A percentile compares a stretch with the other conserved stretches of the same genome.
These are phyloP conservation scores for Sphaerobolus stellatus DNA, from an alignment of 1,284 basidiomycete species.

Conservation along the genomic window DNA sequence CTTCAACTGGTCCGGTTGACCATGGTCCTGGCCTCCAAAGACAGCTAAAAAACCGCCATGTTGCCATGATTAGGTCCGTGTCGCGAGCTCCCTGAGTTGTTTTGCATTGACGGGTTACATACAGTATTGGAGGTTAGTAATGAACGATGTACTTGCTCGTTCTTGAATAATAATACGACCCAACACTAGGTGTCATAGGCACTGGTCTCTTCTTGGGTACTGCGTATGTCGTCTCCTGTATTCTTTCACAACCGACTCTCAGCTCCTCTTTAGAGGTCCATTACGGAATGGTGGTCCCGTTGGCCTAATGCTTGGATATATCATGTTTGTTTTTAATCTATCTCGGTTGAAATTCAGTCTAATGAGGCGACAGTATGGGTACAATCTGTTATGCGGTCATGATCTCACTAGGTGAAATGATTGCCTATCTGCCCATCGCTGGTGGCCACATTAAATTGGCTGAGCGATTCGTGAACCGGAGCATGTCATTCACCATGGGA, in stretches of 20 bases:
- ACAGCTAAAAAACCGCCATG: slow-evolving; percentile 11
- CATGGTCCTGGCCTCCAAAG: slow-evolving; percentile 6
- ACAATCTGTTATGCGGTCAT: slow-evolving; percentile 63
- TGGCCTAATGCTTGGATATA: slow-evolving; percentile 22
- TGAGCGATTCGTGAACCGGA: slow-evolving; percentile 76
- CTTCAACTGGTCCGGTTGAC: not conserved
- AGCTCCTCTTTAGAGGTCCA: not conserved
- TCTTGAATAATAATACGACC: not conserved
- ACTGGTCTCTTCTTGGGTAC: slow-evolving; percentile 48
- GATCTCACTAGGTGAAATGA: slow-evolving; percentile 59
- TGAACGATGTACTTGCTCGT: not conserved
- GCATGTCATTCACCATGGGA: slow-evolving; percentile 79
- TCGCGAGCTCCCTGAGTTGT: not conserved
- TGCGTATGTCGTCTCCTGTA: slow-evolving; percentile 15
- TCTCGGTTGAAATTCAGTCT: not conserved
- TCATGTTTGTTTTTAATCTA: slow-evolving; percentile 53
- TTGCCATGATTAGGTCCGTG: slow-evolving; percentile 14
- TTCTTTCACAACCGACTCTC: not conserved
- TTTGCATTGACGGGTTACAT: not conserved
- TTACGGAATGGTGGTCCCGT: slow-evolving; percentile 17
- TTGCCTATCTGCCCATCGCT: slow-evolving; percentile 67
- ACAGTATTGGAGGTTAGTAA: slow-evolving; percentile 11
- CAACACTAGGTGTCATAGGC: slow-evolving; percentile 62
- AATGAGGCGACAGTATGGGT: slow-evolving; percentile 66
- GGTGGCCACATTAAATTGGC: slow-evolving; percentile 81